Base-by-base conservation (phyloP, 2,329 filamentous ascomycete species). In the Pseudocercospora musae region DNA sequence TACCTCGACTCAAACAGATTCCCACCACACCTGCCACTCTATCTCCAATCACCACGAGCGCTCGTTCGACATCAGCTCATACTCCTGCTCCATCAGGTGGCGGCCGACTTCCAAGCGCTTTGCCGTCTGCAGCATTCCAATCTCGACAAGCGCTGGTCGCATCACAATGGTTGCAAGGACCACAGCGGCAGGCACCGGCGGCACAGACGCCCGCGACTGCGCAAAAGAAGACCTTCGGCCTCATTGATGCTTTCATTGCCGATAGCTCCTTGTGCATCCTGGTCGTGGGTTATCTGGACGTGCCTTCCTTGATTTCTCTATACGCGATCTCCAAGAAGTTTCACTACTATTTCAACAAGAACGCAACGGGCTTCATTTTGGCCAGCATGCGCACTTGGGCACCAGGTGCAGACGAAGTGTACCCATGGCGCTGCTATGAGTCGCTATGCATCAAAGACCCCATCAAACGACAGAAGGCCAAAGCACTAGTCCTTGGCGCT, bases 241-340 rank as follows among this genome's bases (percentile, higher is more conserved):
- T 79, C 27, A 66, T 79, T 54, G 65, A 71, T 29, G 71, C 71
- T 3, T 68, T 78, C 50, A 65, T 71, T 55, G 62, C 67, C 1
- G 67, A 76, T 60, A 66, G 81, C 4, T 83, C 87, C 58, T 75
- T 91, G 3, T 75, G 82, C 49, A 77, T 87, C 52, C 77, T 82
- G 54, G 70, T 90, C 7, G 81, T 83, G 62, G 80, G 81, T 66
- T 78, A 84, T 62, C 80, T 91, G 20, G 72, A 75, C 7, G 75
- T 85, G 0, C 71, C 77, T 13, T 85, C 88, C 58, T 78, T 92
- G 6, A 73, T 92, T 62, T 82, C 78, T 49, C 80, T 92, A 33
- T 91, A 89, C 78, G 79, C 82, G 66, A 84, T 86, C 67, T 89
- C 85, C 73, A 84, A 80, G 59, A 79, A 82, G 37, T 88, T 90